Evolutionary conservation across 495 filamentous ascomycete genomes (phyloP), one percentile per base, ranked within the genome.

Genomic region (Aspergillus ostianus): DNA sequence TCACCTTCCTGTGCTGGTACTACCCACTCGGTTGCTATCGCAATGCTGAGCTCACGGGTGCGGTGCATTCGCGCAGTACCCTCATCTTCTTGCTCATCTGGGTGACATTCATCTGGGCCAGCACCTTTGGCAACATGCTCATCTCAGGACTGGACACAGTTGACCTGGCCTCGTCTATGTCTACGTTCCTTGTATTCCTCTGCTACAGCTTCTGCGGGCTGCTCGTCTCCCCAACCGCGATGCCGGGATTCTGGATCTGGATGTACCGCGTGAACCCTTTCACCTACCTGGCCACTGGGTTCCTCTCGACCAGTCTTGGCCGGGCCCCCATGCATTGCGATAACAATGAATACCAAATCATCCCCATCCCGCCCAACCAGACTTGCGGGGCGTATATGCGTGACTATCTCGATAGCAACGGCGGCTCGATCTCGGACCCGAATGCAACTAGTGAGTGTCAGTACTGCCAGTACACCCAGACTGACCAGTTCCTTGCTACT

Each of bases 241-340:
- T 32, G 30, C 87, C 87, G 0, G 73, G 81, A 18, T 91, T 90
- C 79, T 89, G 86, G 86, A 85, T 86, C 62, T 88, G 88, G 74
- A 85, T 88, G 82, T 87, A 88, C 67, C 80, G 83, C 41, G 77
- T 86, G 64, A 85, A 82, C 20, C 85, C 87, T 10, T 80, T 88
- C 51, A 85, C 81, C 0, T 88, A 89, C 62, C 67, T 63, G n/a
- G 55, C 60, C 2, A 52, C 55, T 3, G 47, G 50, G 9, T 19
- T 66, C 9, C 32, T 63, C 6, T 75, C 82, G 0, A 71, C 77
- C 63, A 88, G 10, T 80, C 80, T 57, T 79, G 85, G 55, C 76
- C 79, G 48, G 45, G 63, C 63, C 0, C 27, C 69, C 0, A 81
- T 88, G 6, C 44, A 68, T 0, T 90, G 88, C 69, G 73, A 82